Base-by-base conservation (phyloP, 495 filamentous ascomycete species). In the Penicillium egyptiacum region DNA sequence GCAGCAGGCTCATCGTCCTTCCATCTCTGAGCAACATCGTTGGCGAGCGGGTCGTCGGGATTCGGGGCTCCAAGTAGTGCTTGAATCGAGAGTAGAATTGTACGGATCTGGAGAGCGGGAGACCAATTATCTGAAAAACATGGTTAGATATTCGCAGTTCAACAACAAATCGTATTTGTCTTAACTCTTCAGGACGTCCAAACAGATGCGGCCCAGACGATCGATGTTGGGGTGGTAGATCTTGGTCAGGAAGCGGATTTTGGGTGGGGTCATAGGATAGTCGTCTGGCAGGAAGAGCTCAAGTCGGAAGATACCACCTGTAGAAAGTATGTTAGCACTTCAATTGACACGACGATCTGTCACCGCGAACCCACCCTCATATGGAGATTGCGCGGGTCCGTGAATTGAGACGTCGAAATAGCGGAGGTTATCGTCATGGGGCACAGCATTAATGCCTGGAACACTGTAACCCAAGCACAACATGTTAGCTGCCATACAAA, bases 161-260 rank as follows among this genome's bases (percentile, higher is more conserved):
- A 19, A 28, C 20, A 30, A 22, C 12, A 2, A 43, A 16, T 4
- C 3, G 5, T 12, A 20, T 19, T 6, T 7, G n/a, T 23, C 68
- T 59, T 82, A 96, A 96, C 94, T 96, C 81, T 99, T 99, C 56
- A 99, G 72, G 25, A 99, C 95, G 72, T 99, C 94, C 50, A 99
- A 72, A 72, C 94, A 99, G 70, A 99, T 99, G 26, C 94, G 88
- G 45, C 94, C 94, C 0, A 98, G 83, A 74, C 94, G 93, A 70
- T 99, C 94, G 59, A 99, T 97, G 71, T 99, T 99, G 31, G 94
- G 94, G 68, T 99, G 94, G 71, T 96, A 99, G 71, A 99, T 99
- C 75, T 96, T 96, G 61, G 94, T 99, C 19, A 99, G 76, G 75
- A 99, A 99, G 39, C 94, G 88, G 61, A 99, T 96, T 78, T 97